phyloP scores from a whole-genome alignment of 2,329 filamentous ascomycete genomes.

The Colletotrichum sp. region DNA sequence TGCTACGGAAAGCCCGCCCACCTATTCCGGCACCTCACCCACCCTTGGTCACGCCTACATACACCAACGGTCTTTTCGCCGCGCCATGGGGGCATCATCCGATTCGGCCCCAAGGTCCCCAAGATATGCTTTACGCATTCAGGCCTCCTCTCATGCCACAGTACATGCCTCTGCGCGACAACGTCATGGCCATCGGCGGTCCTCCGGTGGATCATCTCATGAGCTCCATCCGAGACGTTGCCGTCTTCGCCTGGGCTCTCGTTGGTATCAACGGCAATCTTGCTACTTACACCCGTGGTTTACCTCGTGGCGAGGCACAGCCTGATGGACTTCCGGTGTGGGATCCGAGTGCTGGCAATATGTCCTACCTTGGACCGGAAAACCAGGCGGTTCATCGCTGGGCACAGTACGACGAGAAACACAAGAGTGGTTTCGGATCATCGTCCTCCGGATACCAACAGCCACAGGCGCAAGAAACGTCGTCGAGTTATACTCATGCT shows the following conservation, averaged over 20 bases:
- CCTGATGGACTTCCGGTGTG: conserved; percentile 65
- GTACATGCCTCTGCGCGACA: conserved; percentile 48
- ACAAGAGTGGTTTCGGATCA: not conserved
- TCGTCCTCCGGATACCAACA: not conserved
- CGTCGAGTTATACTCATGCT: not conserved
- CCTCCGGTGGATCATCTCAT: conserved; percentile 70
- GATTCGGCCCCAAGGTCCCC: conserved; percentile 52
- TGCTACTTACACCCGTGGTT: conserved; percentile 66
- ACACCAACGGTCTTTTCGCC: conserved; percentile 72
- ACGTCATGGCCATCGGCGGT: conserved; percentile 52
- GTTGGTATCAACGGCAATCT: conserved; percentile 81
- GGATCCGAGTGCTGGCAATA: conserved; percentile 47
- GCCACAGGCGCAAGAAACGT: not conserved
- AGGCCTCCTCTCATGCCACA: conserved; percentile 46
- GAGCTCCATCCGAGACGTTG: conserved; percentile 81
- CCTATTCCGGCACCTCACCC: conserved; percentile 66
- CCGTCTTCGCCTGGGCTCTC: conserved; percentile 86
- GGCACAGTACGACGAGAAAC: conserved; percentile 23
- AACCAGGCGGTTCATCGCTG: conserved; percentile 37
- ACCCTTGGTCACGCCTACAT: conserved; percentile 49
- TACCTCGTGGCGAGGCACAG: conserved; percentile 66
- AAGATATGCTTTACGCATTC: conserved; percentile 48
- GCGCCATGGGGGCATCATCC: conserved; percentile 80
- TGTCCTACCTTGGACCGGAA: conserved; percentile 37
- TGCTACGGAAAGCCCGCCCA: conserved; percentile 76